Base-by-base conservation (phyloP, 441 rosid genomes). In the Erysimum pusillum region DNA sequence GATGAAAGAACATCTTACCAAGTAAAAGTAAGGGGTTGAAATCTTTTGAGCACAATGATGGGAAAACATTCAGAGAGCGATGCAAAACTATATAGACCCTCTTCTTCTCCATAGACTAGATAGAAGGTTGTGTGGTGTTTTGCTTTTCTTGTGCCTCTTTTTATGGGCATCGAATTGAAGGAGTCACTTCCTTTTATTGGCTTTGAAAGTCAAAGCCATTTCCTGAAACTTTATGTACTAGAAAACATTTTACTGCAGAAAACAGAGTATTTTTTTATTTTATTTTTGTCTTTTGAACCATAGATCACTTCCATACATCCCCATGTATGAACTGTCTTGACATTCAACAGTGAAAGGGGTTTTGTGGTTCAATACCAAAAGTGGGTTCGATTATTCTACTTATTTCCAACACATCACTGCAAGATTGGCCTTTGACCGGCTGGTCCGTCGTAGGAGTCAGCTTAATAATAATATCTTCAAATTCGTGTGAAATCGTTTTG, bases 1-100 rank as follows among this genome's bases (percentile, higher is more conserved):
- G 81, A 67, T 53, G 74, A 73, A 73, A 71, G 66, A 78, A 73
- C 81, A 72, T 78, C 74, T 73, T 52, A 73, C 78, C 74, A 61
- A 67, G 63, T 65, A 32, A n/a, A 71, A 25, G 28, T 25, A 25
- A 9, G 52, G 38, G 62, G 67, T 70, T 54, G 39, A 31, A 63
- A 76, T 56, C 66, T 56, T 56, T 45, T 31, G 63, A 71, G 41
- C 67, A 56, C 74, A 71, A 57, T 17, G 77, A 63, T 61, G 75
- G 57, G 70, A 35, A 69, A 52, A 76, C 51, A 57, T 44, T 42
- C 49, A 3, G 10, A 72, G 72, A 57, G 60, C 36, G 13, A 70
- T 54, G 67, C 80, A 48, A 45, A 48, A 54, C 52, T 22, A 25
- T 25, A 71, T 6, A 62, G 42, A 71, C 53, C 63, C 39, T 49